Percentiles rank a stretch among this genome's conserved stretches.
These are phyloP conservation scores for Immersiporthe knoxdaviesiana DNA, from an alignment of 2,329 filamentous ascomycete genomes.

Conservation along the genomic window DNA sequence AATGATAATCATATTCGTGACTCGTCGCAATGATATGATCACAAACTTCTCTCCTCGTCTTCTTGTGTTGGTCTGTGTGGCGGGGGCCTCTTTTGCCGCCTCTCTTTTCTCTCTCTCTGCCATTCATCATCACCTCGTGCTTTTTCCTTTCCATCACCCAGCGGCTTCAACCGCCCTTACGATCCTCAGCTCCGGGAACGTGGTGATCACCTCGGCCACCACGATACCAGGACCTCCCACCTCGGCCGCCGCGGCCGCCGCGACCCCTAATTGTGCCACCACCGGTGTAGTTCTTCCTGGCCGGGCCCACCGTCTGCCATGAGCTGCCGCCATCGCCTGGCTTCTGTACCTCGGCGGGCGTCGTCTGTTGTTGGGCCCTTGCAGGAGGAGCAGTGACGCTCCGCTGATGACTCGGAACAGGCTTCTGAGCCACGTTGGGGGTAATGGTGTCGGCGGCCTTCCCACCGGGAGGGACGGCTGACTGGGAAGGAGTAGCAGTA, in stretches of 20 bases:
- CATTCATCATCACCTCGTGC: too few relatives aligned
- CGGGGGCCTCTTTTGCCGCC: not conserved
- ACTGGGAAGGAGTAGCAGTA: not conserved
- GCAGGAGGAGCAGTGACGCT: not conserved
- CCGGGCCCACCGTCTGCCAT: conserved; percentile 22
- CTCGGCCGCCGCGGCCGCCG: not conserved
- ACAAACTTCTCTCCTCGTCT: not conserved
- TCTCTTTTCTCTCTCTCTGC: not conserved
- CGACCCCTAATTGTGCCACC: not conserved
- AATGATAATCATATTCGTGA: conserved; percentile 3
- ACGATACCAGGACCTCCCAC: not conserved
- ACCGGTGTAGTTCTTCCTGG: conserved; percentile 14
- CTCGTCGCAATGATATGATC: not conserved
- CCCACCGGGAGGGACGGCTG: not conserved
- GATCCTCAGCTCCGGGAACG: conserved; percentile 18
- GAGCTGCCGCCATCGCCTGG: not conserved
- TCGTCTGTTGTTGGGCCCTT: not conserved
- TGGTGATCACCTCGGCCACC: not conserved
- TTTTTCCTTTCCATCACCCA: not conserved
- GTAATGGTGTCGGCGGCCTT: not conserved
- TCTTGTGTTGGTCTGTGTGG: not conserved
- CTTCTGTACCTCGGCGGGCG: conserved; percentile 8
- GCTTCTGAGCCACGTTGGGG: not conserved
- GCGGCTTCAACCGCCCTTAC: conserved; percentile 23
- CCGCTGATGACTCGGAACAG: not conserved